Evolutionary conservation across 176 grass and related monocot genomes (phyloP).

Genomic region (Musa itinerans): DNA sequence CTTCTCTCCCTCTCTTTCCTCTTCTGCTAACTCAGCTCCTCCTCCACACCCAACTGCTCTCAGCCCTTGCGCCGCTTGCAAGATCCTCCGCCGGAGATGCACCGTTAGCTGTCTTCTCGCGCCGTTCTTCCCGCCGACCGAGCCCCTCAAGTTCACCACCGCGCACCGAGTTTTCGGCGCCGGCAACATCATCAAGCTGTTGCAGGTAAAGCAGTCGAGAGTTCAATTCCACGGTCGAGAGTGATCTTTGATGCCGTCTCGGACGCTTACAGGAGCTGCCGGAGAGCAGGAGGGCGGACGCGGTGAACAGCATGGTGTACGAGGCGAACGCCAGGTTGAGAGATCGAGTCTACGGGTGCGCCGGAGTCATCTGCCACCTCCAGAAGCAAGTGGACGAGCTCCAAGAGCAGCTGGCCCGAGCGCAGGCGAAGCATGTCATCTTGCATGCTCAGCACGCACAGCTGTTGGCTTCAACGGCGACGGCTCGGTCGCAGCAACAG

Average conservation of each 20-base stretch:
- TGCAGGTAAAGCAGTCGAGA: not conserved
- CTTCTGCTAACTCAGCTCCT: not conserved
- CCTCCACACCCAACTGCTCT: not conserved
- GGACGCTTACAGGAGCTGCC: slow-evolving; percentile 45
- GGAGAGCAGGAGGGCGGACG: slow-evolving; percentile 40
- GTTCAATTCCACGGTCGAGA: not conserved
- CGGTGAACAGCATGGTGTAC: slow-evolving; percentile 88
- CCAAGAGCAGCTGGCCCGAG: slow-evolving; percentile 54
- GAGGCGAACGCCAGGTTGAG: slow-evolving; percentile 64
- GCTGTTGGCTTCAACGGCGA: slow-evolving; percentile 42
- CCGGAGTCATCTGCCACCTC: slow-evolving; percentile 57
- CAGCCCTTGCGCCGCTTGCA: slow-evolving; percentile 12
- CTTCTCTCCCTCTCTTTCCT: not conserved
- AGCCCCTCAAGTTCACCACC: not conserved
- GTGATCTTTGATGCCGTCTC: too few relatives aligned
- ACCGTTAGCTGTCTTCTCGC: not conserved
- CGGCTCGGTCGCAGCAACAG: slow-evolving; percentile 4
- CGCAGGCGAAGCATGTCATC: slow-evolving; percentile 52
- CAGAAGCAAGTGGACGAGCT: slow-evolving; percentile 71
- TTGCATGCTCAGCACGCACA: slow-evolving; percentile 49
- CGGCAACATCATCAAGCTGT: slow-evolving; percentile 10
- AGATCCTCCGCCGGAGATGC: slow-evolving; percentile 13
- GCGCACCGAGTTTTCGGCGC: slow-evolving; percentile 16
- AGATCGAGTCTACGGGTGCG: slow-evolving; percentile 72
- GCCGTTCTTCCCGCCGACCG: slow-evolving; percentile 6